Percentiles rank a stretch among this genome's conserved stretches.
phyloP scores from a whole-genome alignment of 106 monocot species.

The Apostasia ramifera region DNA sequence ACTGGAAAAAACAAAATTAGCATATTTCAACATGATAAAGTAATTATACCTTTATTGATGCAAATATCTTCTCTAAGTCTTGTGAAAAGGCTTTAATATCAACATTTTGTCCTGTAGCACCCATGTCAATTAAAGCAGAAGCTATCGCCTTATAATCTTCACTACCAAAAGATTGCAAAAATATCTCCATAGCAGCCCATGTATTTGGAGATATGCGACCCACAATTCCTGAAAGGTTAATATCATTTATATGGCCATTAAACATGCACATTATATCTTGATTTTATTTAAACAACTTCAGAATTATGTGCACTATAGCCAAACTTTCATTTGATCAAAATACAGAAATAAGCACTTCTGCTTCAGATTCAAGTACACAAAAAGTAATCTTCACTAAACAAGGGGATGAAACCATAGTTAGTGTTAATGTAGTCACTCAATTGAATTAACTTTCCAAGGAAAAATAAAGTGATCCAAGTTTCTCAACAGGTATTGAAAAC shows the following conservation, averaged over 20 bases:
- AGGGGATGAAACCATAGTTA: too few species aligned
- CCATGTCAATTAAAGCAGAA: constrained; percentile 79
- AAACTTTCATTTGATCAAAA: neutral
- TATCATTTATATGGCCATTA: neutral
- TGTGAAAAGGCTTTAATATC: constrained; percentile 74
- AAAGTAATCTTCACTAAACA: too few species aligned
- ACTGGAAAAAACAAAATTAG: neutral
- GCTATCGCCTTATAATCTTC: constrained; percentile 85
- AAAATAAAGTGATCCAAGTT: too few species aligned
- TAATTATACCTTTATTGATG: constrained; percentile 62
- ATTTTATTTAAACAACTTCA: neutral
- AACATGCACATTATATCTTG: neutral
- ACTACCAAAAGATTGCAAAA: constrained; percentile 82
- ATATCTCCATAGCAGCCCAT: constrained; percentile 96
- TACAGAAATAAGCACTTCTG: too few species aligned
- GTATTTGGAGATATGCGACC: constrained; percentile 90
- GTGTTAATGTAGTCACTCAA: too few species aligned
- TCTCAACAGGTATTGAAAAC: too few species aligned
- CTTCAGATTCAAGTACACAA: too few species aligned
- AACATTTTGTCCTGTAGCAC: constrained; percentile 77
- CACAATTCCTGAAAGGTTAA: constrained; percentile 69
- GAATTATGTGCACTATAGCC: neutral
- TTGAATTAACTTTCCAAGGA: too few species aligned
- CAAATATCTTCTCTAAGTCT: constrained; percentile 89
- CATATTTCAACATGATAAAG: neutral